These are phyloP conservation scores for Mucor circinelloides DNA, from an alignment of 371 early-diverging fungal species.

Conservation along the genomic window DNA sequence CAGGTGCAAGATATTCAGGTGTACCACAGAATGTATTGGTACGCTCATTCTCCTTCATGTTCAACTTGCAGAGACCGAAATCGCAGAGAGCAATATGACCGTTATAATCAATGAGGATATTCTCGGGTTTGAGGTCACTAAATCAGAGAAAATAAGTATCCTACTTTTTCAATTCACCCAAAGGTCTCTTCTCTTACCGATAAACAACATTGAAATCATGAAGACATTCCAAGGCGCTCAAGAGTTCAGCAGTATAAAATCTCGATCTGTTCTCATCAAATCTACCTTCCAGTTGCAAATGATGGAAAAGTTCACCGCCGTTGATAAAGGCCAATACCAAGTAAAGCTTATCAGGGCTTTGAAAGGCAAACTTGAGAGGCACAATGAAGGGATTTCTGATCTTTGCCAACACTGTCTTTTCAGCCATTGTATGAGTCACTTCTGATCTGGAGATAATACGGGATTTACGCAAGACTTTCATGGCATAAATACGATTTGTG, in stretches of 20 bases:
- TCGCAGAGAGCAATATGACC: slow-evolving; percentile 98
- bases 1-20: slow-evolving; percentile 99
- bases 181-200: slow-evolving; percentile 40
- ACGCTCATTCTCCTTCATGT: slow-evolving; percentile 90
- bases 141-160: neutral
- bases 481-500: slow-evolving; percentile 94
- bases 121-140: slow-evolving; percentile 92
- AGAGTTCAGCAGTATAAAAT: slow-evolving; percentile 76
- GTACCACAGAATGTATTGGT: slow-evolving; percentile 99
- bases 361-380: slow-evolving; percentile 87
- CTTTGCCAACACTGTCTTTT: slow-evolving; percentile 85
- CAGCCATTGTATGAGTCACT: slow-evolving; percentile 85
- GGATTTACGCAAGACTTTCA: slow-evolving; percentile 95
- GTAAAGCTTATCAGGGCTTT: slow-evolving; percentile 87
- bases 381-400: slow-evolving; percentile 89
- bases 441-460: slow-evolving; percentile 91
- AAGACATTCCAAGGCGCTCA: slow-evolving; percentile 85
- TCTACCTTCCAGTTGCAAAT: slow-evolving; percentile 79
- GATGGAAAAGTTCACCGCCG: slow-evolving; percentile 95
- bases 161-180: too few relatives aligned
- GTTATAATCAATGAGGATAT: slow-evolving; percentile 91
- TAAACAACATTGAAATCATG: slow-evolving; percentile 90
- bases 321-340: slow-evolving; percentile 91
- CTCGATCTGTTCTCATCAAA: slow-evolving; percentile 70
- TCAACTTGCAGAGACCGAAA: slow-evolving; percentile 97